Evolutionary conservation across 495 filamentous ascomycete species (phyloP), one percentile per base, ranked within the genome.

Genomic region (Astrocystis sublimbata): DNA sequence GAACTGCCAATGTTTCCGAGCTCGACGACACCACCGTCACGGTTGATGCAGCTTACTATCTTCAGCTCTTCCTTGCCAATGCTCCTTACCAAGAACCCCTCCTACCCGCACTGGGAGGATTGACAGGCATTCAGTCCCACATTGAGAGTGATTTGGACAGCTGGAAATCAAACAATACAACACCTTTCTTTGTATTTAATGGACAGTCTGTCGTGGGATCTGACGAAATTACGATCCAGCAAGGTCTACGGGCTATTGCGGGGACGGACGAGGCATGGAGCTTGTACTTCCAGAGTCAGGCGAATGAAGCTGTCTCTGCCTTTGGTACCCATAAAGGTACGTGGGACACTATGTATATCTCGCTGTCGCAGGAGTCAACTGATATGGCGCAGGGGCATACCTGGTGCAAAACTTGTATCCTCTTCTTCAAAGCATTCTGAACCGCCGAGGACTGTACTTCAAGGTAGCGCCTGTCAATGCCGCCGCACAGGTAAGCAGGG

Each of bases 21-120:
- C 80, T 97, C 60, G 86, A 89, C 69, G 89, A 86, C 65, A 81
- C 83, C 40, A 81, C 86, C 24, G 81, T 97, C 64, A 92, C 88
- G 64, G 88, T 99, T 65, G 96, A 99, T 79, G 94, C 92, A 36
- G 86, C 89, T 28, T 86, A 94, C 75, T 99, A 93, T 76, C 84
- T 98, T 55, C 81, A 86, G 65, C 86, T 86, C 8, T 81, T 94
- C 55, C 84, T 93, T 68, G 82, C 85, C 70, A 81, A 85, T 53
- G 75, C 81, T 45, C 84, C 86, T 26, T 83, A 82, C 40, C 88
- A 88, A 56, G 96, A 99, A 68, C 91, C 93, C 23, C 85, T 99
- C 19, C 82, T 98, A 28, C 83, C 92, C 47, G 96, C 96, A 19
- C 83, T 98, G 15, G 96, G 93, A 26, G 96, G 96, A 46, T 83